A percentile compares a stretch with the other conserved stretches of the same genome.
phyloP scores from a whole-genome alignment of 192 early-diverging fungal genomes.

The Coemansia sp. region DNA sequence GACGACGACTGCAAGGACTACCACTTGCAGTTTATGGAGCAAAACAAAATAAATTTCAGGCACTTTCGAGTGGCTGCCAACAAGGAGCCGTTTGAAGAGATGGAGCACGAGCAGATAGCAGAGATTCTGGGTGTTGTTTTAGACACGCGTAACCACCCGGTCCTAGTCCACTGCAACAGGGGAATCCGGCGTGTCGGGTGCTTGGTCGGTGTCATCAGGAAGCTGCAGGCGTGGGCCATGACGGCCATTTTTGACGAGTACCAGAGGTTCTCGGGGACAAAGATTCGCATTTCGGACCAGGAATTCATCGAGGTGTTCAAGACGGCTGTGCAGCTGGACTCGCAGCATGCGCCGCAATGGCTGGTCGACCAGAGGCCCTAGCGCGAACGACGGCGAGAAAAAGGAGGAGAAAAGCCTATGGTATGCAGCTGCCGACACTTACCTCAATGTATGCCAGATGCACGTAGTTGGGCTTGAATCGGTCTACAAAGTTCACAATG shows the following conservation, averaged over 20 bases:
- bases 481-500: background rate
- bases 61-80: conserved; percentile 84
- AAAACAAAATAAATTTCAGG: conserved; percentile 70
- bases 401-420: background rate
- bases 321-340: conserved; percentile 18
- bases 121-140: conserved; percentile 34
- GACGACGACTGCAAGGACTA: conserved; percentile 70
- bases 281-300: conserved; percentile 86
- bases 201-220: conserved; percentile 87
- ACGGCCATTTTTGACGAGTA: conserved; percentile 98
- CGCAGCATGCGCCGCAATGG: conserved; percentile 25
- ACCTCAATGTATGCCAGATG: background rate
- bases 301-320: conserved; percentile 67
- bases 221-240: conserved; percentile 94
- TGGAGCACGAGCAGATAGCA: conserved; percentile 27
- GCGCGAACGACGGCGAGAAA: no score
- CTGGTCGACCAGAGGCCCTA: conserved; percentile 10
- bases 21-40: conserved; percentile 66
- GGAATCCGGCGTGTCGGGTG: conserved; percentile 95
- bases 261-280: conserved; percentile 85
- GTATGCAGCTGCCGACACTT: background rate
- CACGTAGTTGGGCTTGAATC: background rate
- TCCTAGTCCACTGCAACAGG: conserved; percentile 92
- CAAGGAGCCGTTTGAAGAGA: conserved; percentile 60
- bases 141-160: conserved; percentile 50